phyloP scores from a whole-genome alignment of 371 early-diverging fungal genomes.

The Apophysomyces ossiformis region DNA sequence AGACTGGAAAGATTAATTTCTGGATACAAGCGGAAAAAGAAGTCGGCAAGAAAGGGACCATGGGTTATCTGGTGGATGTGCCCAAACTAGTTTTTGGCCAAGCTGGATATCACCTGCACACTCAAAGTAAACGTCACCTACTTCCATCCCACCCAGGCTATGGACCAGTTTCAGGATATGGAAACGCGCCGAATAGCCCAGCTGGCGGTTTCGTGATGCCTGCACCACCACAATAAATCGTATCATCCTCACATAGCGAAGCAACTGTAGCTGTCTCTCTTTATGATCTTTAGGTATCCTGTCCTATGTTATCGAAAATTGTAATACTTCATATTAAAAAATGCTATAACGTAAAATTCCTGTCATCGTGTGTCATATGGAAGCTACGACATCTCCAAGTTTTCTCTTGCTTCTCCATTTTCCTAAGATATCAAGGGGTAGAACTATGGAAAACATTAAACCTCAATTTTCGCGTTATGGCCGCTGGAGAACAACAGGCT shows the following conservation, averaged over 20 bases:
- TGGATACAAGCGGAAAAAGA: constrained; percentile 44
- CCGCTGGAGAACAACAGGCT: too few relatives aligned
- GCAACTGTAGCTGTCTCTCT: too few relatives aligned
- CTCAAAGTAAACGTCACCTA: constrained; percentile 1
- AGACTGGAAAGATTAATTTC: constrained; percentile 35
- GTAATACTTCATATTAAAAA: too few relatives aligned
- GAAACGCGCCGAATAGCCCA: background rate
- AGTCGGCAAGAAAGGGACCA: constrained; percentile 39
- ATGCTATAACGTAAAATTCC: too few relatives aligned
- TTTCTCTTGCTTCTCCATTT: too few relatives aligned
- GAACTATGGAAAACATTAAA: too few relatives aligned
- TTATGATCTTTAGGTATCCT: background rate
- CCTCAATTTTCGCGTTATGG: too few relatives aligned
- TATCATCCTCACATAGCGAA: too few relatives aligned
- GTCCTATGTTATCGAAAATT: too few relatives aligned
- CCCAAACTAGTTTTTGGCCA: constrained; percentile 43
- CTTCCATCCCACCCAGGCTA: background rate
- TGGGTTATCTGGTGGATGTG: constrained; percentile 40
- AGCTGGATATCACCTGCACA: constrained; percentile 18
- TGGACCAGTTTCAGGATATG: constrained; percentile 5
- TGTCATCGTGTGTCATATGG: too few relatives aligned
- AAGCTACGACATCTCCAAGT: too few relatives aligned
- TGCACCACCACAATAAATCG: background rate
- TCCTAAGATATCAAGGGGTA: too few relatives aligned
- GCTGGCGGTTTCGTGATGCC: constrained; percentile 2